These are phyloP conservation scores for Cladophialophora carrionii DNA, from an alignment of 2,329 filamentous ascomycete species.

Conservation along the genomic window DNA sequence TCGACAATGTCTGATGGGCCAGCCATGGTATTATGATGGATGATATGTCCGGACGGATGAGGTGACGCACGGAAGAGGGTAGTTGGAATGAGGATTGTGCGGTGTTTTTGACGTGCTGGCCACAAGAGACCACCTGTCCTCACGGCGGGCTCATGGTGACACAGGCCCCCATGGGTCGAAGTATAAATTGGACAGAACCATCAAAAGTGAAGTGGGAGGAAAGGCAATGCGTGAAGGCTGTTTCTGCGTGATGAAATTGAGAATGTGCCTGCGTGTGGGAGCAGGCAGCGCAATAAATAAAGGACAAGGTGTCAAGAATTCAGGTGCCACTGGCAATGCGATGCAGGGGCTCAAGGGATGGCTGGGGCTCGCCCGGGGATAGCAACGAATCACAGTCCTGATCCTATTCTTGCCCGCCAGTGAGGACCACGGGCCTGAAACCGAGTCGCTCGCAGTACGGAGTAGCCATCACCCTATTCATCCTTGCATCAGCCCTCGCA, in stretches of 20 bases:
- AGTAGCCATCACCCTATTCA: slow-evolving; percentile 21
- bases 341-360: slow-evolving; percentile 14
- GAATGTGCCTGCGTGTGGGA: slow-evolving; percentile 11
- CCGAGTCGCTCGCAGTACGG: slow-evolving; percentile 6
- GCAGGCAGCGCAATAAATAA: slow-evolving; percentile 35
- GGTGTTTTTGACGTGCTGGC: slow-evolving; percentile 20
- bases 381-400: slow-evolving; percentile 6
- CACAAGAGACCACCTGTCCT: slow-evolving; percentile 37
- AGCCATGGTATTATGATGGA: slow-evolving; percentile 25
- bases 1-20: slow-evolving; percentile 28
- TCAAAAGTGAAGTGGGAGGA: slow-evolving; percentile 13
- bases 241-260: slow-evolving; percentile 16
- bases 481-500: slow-evolving; percentile 27
- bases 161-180: slow-evolving; percentile 21
- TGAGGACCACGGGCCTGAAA: slow-evolving; percentile 11
- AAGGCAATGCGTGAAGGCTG: slow-evolving; percentile 17
- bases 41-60: slow-evolving; percentile 9
- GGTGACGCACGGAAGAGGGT: slow-evolving; percentile 9
- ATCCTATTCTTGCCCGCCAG: slow-evolving; percentile 29
- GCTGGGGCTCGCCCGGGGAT: neutral
- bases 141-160: slow-evolving; percentile 33
- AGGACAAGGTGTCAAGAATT: slow-evolving; percentile 32
- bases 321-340: slow-evolving; percentile 11
- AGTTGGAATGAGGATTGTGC: slow-evolving; percentile 23
- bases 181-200: slow-evolving; percentile 27